Conservation (phyloP, 1,284 basidiomycete species). For the Marasmius tenuissimus region DNA sequence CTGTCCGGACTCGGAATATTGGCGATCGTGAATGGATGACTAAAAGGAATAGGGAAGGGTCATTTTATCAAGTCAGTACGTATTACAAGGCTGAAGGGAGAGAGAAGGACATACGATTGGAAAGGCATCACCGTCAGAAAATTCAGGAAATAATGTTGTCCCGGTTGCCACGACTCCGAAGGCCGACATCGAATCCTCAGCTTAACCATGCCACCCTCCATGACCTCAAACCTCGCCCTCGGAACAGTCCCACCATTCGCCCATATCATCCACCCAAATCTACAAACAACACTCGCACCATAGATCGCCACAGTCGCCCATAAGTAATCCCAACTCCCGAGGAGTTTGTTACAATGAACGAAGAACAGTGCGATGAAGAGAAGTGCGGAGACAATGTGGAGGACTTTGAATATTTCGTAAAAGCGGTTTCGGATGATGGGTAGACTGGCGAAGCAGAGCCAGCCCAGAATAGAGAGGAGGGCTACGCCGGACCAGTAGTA, state of each 20-base stretch:
- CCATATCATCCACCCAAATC: not conserved
- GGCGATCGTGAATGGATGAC: constrained; percentile 1
- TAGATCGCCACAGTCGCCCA: constrained; percentile 1
- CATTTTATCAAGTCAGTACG: not conserved
- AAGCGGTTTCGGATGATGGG: not conserved
- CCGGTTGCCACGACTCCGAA: not conserved
- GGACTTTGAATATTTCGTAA: constrained; percentile 1
- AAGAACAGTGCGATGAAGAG: not conserved
- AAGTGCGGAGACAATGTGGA: not conserved
- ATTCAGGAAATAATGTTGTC: constrained; percentile 1
- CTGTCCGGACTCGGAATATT: not conserved
- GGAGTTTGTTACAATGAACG: constrained; percentile 2
- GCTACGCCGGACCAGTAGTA: not conserved
- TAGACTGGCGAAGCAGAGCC: constrained; percentile 1
- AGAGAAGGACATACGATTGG: constrained; percentile 1
- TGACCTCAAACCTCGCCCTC: not conserved
- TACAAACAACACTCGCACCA: not conserved
- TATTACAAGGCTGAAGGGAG: too few species aligned
- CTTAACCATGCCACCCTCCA: not conserved
- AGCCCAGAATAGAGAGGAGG: not conserved
- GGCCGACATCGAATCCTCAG: not conserved
- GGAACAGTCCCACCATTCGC: not conserved
- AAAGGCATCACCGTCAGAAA: not conserved
- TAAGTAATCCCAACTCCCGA: constrained; percentile 1
- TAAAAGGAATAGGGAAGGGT: too few species aligned